Conservation (phyloP, 257 asterid species). For the Lantana camara region DNA sequence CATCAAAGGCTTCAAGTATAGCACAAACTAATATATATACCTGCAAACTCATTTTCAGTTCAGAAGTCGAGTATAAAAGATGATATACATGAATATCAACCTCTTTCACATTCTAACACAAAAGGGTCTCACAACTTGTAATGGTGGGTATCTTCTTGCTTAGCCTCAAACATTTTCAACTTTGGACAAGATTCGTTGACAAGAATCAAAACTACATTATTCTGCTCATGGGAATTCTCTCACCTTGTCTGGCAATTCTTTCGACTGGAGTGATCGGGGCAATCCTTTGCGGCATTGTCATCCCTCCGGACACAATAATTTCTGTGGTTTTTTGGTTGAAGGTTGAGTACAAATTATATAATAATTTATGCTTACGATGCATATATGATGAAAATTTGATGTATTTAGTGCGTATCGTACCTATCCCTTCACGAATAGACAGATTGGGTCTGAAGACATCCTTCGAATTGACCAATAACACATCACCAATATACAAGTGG, state of each 20-base stretch:
- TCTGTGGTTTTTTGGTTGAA: constrained; percentile 50
- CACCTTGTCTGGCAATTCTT: constrained; percentile 58
- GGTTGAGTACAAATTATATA: constrained; percentile 16
- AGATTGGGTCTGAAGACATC: constrained; percentile 79
- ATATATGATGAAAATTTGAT: neutral
- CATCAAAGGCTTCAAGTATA: neutral
- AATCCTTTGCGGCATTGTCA: constrained; percentile 86
- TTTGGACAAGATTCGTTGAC: neutral
- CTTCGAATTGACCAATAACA: constrained; percentile 70
- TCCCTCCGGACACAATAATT: constrained; percentile 93
- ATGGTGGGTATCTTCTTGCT: neutral
- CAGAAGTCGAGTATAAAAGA: neutral
- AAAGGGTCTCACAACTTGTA: neutral
- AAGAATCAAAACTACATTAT: constrained; percentile 30
- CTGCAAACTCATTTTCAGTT: constrained; percentile 19
- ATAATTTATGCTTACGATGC: too few relatives aligned
- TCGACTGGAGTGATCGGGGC: constrained; percentile 56
- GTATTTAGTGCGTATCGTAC: constrained; percentile 36
- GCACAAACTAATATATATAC: neutral
- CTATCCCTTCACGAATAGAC: constrained; percentile 94
- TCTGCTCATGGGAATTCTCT: constrained; percentile 66
- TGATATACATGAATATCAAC: constrained; percentile 10
- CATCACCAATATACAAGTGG: constrained; percentile 84
- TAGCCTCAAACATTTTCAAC: constrained; percentile 19
- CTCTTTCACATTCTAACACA: neutral